A percentile compares a stretch with the other conserved stretches of the same genome.
These are phyloP conservation scores for Amyloporia xantha DNA, from an alignment of 768 basidiomycete species.

Conservation along the genomic window DNA sequence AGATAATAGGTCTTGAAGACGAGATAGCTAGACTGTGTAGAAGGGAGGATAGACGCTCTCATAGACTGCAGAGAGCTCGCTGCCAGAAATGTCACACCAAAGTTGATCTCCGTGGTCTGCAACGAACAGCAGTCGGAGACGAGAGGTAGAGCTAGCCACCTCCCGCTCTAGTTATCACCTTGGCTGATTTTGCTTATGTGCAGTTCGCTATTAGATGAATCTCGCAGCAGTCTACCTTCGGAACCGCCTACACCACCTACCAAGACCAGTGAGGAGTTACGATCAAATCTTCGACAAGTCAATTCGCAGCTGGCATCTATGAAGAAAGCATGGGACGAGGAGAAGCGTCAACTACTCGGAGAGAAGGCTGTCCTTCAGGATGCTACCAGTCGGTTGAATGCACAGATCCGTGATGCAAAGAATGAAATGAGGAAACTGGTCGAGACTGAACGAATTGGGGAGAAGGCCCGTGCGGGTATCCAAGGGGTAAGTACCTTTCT, in stretches of 20 bases:
- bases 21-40: slow-evolving; percentile 60
- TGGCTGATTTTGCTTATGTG: not conserved
- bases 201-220: slow-evolving; percentile 50
- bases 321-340: slow-evolving; percentile 63
- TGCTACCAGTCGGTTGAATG: slow-evolving; percentile 58
- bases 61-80: slow-evolving; percentile 51
- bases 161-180: not conserved
- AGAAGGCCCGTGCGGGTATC: slow-evolving; percentile 41
- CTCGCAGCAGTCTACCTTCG: slow-evolving; percentile 37
- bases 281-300: slow-evolving; percentile 50
- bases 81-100: slow-evolving; percentile 67
- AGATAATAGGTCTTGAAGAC: slow-evolving; percentile 52
- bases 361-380: slow-evolving; percentile 73
- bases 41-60: slow-evolving; percentile 62
- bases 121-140: slow-evolving; percentile 39
- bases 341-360: slow-evolving; percentile 52
- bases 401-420: slow-evolving; percentile 50
- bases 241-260: slow-evolving; percentile 67
- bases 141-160: slow-evolving; percentile 51
- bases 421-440: slow-evolving; percentile 48
- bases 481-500: slow-evolving; percentile 44
- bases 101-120: slow-evolving; percentile 42
- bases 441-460: slow-evolving; percentile 45
- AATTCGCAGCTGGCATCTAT: slow-evolving; percentile 58
- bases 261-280: slow-evolving; percentile 58